Percentiles rank a stretch among this genome's conserved stretches.
These are phyloP conservation scores for Lavandula angustifolia DNA, from an alignment of 257 asterid species.

Conservation along the genomic window DNA sequence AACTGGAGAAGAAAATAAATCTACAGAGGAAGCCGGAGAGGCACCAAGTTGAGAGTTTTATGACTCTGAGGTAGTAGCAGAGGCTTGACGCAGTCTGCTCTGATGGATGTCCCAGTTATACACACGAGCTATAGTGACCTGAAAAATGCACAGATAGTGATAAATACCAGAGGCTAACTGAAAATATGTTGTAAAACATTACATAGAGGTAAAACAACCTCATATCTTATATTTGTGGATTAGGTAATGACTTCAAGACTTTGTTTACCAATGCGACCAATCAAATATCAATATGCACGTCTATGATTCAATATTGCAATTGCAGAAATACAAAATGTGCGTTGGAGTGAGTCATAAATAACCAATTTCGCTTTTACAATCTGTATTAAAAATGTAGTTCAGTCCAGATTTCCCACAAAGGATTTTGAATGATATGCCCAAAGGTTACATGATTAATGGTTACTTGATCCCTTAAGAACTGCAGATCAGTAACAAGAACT, in stretches of 20 bases:
- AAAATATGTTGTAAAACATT: neutral
- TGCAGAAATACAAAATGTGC: neutral
- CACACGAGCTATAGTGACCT: conserved; percentile 90
- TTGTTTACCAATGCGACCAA: neutral
- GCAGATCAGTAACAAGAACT: conserved; percentile 86
- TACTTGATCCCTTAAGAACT: conserved; percentile 87
- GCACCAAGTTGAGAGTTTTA: conserved; percentile 30
- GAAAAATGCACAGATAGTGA: conserved; percentile 28
- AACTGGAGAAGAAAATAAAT: conserved; percentile 17
- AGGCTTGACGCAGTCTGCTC: conserved; percentile 66
- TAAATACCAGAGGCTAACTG: conserved; percentile 10
- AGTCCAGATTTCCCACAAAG: neutral
- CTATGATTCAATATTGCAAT: neutral
- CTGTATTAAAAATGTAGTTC: neutral
- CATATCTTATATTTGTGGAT: neutral
- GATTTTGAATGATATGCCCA: conserved; percentile 10
- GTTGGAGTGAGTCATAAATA: neutral
- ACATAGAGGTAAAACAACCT: neutral
- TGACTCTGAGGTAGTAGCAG: conserved; percentile 42
- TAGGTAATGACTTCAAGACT: neutral
- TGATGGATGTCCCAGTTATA: conserved; percentile 96
- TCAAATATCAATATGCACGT: neutral
- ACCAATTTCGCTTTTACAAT: neutral
- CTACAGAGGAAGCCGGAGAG: conserved; percentile 18
- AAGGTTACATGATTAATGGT: conserved; percentile 76